Conservation (phyloP, 2,329 filamentous ascomycete species). For the Fusarium mangiferae region DNA sequence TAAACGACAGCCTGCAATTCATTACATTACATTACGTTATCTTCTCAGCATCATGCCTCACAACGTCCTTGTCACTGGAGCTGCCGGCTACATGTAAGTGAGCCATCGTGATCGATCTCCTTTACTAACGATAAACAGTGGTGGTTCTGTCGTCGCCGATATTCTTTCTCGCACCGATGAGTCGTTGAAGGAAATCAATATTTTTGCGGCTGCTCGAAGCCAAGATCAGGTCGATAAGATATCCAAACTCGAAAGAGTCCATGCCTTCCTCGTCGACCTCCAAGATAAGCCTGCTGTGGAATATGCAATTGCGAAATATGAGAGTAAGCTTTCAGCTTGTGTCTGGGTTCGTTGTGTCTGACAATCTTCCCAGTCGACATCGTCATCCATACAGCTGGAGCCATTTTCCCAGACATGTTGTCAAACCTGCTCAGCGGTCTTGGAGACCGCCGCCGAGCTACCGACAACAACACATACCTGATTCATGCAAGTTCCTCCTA, state of each 20-base stretch:
- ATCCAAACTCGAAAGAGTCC: slow-evolving; percentile 44
- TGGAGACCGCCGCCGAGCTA: slow-evolving; percentile 42
- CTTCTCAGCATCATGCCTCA: slow-evolving; percentile 20
- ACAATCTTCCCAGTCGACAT: slow-evolving; percentile 47
- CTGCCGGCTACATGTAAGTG: slow-evolving; percentile 49
- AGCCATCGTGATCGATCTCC: background rate
- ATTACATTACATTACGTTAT: too few species aligned
- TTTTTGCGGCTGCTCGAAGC: slow-evolving; percentile 49
- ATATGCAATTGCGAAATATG: slow-evolving; percentile 34
- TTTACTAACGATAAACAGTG: slow-evolving; percentile 34
- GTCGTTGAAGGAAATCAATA: slow-evolving; percentile 34
- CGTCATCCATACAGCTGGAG: slow-evolving; percentile 50
- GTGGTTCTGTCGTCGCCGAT: slow-evolving; percentile 51
- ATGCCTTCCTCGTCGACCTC: slow-evolving; percentile 47
- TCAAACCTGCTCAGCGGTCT: slow-evolving; percentile 49
- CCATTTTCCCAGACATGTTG: slow-evolving; percentile 40
- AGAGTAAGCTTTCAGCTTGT: slow-evolving; percentile 33
- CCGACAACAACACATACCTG: slow-evolving; percentile 44
- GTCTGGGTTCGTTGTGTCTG: fast-evolving
- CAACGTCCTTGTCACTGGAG: slow-evolving; percentile 51
- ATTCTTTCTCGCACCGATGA: slow-evolving; percentile 39
- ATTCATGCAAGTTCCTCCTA: slow-evolving; percentile 45
- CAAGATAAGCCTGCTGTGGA: slow-evolving; percentile 42
- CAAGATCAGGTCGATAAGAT: slow-evolving; percentile 48
- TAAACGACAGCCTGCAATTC: background rate